Evolutionary conservation across 2,329 filamentous ascomycete genomes (phyloP), one percentile per base, ranked within the genome.

Genomic region (Neoscytalidium dimidiatum): DNA sequence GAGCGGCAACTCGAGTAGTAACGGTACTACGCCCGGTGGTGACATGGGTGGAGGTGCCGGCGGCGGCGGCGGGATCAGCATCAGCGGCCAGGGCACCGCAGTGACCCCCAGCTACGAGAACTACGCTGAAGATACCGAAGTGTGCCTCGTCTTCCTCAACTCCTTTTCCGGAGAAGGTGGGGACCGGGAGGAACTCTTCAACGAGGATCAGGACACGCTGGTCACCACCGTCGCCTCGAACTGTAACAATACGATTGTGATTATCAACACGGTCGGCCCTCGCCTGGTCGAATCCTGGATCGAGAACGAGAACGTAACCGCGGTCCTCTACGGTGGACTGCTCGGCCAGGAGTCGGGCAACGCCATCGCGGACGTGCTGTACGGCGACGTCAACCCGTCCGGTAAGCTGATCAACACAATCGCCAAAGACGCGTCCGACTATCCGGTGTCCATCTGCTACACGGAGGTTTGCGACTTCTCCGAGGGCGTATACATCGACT

Each of bases 351-450:
- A 97, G 75, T 93, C 90, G 46, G 94, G 94, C 7, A 90, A 92
- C 67, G 92, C 94, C 0, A 83, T 97, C 4, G 86, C 86, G 1
- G 91, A 96, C 69, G 84, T 97, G 1, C 80, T 97, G 2, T 92
- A 94, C 66, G 94, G 94, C 7, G 85, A 90, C 23, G 84, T 88
- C 14, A 94, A 92, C 71, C 89, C 89, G 0, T 92, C 87, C 56
- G 93, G 94, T 19, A 90, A 91, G 65, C 81, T 97, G 2, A 93
- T 93, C 0, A 97, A 96, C 78, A 96, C 92, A 0, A 90, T 97
- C 51, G 92, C 91, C 9, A 88, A 88, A 71, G 83, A 82, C 1
- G 81, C 89, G 0, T 80, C 84, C 29, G 92, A 97, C 74, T 94
- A 95, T 44, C 33, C 33, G 13, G 62, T 58, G 21, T 23, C 41